Evolutionary conservation across 257 asterid species (phyloP), one percentile per base, ranked within the genome.

Genomic region (Solanum clarkiae): DNA sequence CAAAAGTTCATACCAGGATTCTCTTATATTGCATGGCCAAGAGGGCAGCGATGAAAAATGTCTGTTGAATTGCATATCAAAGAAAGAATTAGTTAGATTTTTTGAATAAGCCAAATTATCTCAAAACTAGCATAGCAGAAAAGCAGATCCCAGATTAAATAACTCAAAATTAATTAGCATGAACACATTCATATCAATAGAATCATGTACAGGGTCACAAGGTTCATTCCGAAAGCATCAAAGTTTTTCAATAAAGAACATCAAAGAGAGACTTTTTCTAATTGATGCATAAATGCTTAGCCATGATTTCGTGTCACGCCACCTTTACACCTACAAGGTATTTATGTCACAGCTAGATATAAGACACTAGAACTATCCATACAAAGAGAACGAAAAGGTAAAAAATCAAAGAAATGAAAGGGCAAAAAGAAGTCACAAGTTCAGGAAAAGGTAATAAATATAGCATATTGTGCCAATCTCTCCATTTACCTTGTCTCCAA

Each of bases 401-500:
- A 49, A 26, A 54, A 53, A 24, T 12, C 62, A 51, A 26, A 15
- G 60, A 49, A 75, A 51, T 15, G 47, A 10, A 79, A 79, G 26
- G 80, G 26, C 8, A 62, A 71, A 16, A 53, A 22, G 24, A 3
- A 5, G 51, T 53, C 17, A 29, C 0, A 4, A 53, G 29, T 79
- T 26, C 65, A 79, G 29, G 17, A 79, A 26, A 74, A 79, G 82
- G 47, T 26, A 79, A 75, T 10, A 79, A 53, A 18, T 79, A 53
- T 5, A 77, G 49, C 17, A 79, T 53, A 53, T 9, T 79, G 15
- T 26, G 26, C 22, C 49, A 14, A 26, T 53, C 65, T 77, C 63
- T 79, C 47, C 85, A 84, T 49, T 81, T 92, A 94, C 98, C 97
- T 95, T 95, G 93, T 95, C 99, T 83, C 98, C 99, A 87, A 95